A percentile compares a stretch with the other conserved stretches of the same genome.
Evolutionary conservation across 1,284 basidiomycete species (phyloP).

Genomic region (Apiotrichum sp.): DNA sequence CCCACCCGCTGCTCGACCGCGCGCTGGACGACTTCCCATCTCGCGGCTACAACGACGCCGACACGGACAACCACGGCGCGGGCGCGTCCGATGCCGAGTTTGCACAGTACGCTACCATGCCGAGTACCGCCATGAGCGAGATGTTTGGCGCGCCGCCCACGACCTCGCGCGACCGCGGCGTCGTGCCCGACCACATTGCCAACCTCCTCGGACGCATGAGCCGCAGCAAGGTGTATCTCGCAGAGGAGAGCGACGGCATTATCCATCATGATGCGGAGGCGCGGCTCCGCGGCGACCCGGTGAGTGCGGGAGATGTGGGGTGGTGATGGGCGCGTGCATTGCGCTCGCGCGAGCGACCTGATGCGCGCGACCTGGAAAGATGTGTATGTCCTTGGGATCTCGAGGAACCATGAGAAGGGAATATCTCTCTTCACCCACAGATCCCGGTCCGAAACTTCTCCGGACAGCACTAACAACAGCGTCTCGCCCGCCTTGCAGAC

Average conservation of each 20-base stretch:
- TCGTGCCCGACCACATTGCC: slow-evolving; percentile 35
- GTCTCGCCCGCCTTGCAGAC: slow-evolving; percentile 32
- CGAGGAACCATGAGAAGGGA: no score
- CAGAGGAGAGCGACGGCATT: slow-evolving; percentile 39
- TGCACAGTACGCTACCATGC: neutral
- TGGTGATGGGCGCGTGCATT: no score
- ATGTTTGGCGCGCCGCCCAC: neutral
- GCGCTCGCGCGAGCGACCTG: no score
- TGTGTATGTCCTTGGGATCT: no score
- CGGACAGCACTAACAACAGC: slow-evolving; percentile 9
- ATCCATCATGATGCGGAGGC: slow-evolving; percentile 30
- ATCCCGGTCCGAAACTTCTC: no score
- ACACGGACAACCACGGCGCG: no score
- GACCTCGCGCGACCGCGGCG: slow-evolving; percentile 3
- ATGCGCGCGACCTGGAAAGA: no score
- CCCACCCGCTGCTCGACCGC: slow-evolving; percentile 25
- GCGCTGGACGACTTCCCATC: slow-evolving; percentile 30
- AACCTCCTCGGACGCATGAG: slow-evolving; percentile 41
- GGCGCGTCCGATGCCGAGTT: neutral
- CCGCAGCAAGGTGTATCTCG: slow-evolving; percentile 38
- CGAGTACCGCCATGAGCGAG: neutral
- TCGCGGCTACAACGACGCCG: no score
- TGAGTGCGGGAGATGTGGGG: slow-evolving; percentile 13
- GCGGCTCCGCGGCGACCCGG: slow-evolving; percentile 31
- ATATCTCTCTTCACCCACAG: no score